Evolutionary conservation across 2,329 filamentous ascomycete genomes (phyloP).

Genomic region (Penicillium occitanis): DNA sequence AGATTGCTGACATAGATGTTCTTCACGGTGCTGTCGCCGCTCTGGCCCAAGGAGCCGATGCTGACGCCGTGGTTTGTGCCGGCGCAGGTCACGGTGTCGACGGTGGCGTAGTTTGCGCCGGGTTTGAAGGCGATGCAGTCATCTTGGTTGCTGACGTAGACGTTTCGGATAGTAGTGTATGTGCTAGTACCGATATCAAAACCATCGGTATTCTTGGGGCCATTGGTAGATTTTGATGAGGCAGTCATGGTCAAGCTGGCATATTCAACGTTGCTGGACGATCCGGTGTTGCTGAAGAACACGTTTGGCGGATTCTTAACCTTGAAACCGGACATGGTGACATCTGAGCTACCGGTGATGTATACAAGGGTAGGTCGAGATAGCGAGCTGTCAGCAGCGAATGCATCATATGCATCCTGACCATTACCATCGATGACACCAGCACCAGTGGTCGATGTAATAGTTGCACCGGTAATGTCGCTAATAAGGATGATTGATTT

Average conservation of each 20-base stretch:
- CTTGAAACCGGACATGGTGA: constrained; percentile 40
- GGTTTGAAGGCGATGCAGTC: constrained; percentile 51
- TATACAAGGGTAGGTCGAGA: constrained; percentile 45
- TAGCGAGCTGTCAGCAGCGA: constrained; percentile 41
- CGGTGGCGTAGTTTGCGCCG: constrained; percentile 41
- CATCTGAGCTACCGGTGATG: constrained; percentile 41
- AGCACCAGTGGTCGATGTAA: constrained; percentile 42
- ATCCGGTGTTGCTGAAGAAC: constrained; percentile 44
- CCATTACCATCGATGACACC: constrained; percentile 52
- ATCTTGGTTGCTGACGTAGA: constrained; percentile 44
- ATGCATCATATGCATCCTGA: constrained; percentile 44
- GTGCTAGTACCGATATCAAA: constrained; percentile 45
- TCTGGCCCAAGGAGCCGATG: constrained; percentile 49
- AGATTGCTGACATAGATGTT: constrained; percentile 46
- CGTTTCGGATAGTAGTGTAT: constrained; percentile 39
- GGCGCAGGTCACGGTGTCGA: constrained; percentile 46
- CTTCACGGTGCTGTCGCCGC: constrained; percentile 42
- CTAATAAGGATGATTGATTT: constrained; percentile 43
- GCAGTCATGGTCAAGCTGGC: constrained; percentile 42
- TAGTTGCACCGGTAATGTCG: constrained; percentile 39
- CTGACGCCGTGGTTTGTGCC: constrained; percentile 49
- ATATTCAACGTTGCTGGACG: constrained; percentile 39
- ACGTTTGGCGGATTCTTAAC: constrained; percentile 49
- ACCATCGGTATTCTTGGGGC: constrained; percentile 46
- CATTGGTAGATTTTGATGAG: constrained; percentile 40